Conservation (phyloP, 768 basidiomycete genomes). For the Tephrocybe sp. region DNA sequence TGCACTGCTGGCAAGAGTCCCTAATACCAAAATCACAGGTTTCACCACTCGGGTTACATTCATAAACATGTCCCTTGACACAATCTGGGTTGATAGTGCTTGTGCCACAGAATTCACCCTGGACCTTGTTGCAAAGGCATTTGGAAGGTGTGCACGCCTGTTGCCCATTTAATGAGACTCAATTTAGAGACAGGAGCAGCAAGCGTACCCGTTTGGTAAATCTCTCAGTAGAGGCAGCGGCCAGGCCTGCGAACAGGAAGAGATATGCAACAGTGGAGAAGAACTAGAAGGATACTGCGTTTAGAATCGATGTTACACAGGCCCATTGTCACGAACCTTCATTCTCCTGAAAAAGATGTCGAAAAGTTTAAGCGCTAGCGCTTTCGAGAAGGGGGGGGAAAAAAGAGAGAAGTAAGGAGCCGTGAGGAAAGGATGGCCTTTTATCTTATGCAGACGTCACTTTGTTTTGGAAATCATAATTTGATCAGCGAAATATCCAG, state of each 20-base stretch:
- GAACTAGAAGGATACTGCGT: slow-evolving; percentile 11
- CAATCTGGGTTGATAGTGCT: slow-evolving; percentile 16
- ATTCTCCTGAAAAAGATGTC: slow-evolving; percentile 1
- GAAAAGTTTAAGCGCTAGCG: not conserved
- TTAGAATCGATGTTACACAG: not conserved
- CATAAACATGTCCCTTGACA: slow-evolving; percentile 16
- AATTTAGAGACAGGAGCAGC: not conserved
- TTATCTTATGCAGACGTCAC: not conserved
- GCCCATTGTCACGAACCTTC: slow-evolving; percentile 1
- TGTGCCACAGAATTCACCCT: slow-evolving; percentile 18
- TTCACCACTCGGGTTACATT: slow-evolving; percentile 13
- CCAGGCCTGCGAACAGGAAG: slow-evolving; percentile 14
- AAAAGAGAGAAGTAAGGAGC: not conserved
- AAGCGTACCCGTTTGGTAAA: slow-evolving; percentile 11
- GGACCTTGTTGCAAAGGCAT: slow-evolving; percentile 9
- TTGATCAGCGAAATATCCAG: not conserved
- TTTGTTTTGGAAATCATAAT: slow-evolving; percentile 3
- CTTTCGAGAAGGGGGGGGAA: not conserved
- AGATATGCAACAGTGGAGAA: slow-evolving; percentile 10
- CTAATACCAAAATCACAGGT: slow-evolving; percentile 17
- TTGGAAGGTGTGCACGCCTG: slow-evolving; percentile 14
- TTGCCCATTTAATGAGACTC: not conserved
- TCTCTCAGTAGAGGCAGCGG: slow-evolving; percentile 9
- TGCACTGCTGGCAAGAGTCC: slow-evolving; percentile 15
- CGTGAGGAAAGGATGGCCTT: not conserved